Conservation (phyloP, 2,329 filamentous ascomycete genomes). For the Hymenoscyphus infarciens region DNA sequence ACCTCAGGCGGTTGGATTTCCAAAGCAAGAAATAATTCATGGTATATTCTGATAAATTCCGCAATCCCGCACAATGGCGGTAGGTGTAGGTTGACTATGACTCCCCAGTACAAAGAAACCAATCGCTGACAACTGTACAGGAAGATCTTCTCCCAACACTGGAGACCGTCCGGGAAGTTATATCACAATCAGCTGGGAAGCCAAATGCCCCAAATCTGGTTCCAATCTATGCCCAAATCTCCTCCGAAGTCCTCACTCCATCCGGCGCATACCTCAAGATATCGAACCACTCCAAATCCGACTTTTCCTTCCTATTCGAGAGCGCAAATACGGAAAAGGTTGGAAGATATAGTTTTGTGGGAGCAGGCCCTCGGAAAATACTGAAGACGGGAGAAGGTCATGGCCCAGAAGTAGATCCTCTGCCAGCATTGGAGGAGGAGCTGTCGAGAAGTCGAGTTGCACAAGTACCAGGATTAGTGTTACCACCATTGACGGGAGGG, state of each 20-base stretch:
- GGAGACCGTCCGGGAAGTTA: slow-evolving; percentile 54
- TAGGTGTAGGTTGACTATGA: slow-evolving; percentile 29
- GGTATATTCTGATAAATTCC: background rate
- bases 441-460: slow-evolving; percentile 76
- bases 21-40: background rate
- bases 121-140: slow-evolving; percentile 36
- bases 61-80: slow-evolving; percentile 23
- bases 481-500: slow-evolving; percentile 85
- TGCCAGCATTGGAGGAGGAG: slow-evolving; percentile 78
- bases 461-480: slow-evolving; percentile 72
- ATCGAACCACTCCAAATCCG: slow-evolving; percentile 67
- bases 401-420: slow-evolving; percentile 78
- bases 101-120: background rate
- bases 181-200: slow-evolving; percentile 48
- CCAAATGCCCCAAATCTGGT: slow-evolving; percentile 68
- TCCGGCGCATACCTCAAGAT: slow-evolving; percentile 95
- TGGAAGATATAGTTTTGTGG: slow-evolving; percentile 92
- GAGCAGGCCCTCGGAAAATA: slow-evolving; percentile 74
- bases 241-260: slow-evolving; percentile 89
- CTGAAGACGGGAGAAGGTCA: slow-evolving; percentile 85
- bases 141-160: slow-evolving; percentile 56
- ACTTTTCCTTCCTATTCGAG: slow-evolving; percentile 92
- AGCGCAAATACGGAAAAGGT: slow-evolving; percentile 92
- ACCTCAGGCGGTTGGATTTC: background rate
- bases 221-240: slow-evolving; percentile 77